Percentiles rank a stretch among this genome's conserved stretches.
These are phyloP conservation scores for Lolium multiflorum DNA, from an alignment of 176 grass and related monocot species.

Conservation along the genomic window DNA sequence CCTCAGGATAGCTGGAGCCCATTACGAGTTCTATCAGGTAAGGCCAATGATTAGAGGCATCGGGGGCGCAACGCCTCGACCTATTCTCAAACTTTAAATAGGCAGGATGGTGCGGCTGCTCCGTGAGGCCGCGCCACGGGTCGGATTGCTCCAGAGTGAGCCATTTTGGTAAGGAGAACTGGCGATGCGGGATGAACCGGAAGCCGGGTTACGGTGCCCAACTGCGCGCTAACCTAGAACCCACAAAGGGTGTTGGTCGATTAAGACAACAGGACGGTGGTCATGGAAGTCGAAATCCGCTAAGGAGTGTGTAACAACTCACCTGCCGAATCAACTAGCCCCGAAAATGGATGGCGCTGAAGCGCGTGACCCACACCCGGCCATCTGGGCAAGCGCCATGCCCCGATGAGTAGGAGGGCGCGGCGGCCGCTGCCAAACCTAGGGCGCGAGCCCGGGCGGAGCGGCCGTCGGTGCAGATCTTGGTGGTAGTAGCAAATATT, in stretches of 20 bases:
- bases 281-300: conserved; percentile 10
- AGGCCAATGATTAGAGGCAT: conserved; percentile 91
- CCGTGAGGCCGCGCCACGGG: too few relatives aligned
- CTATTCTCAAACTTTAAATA: too few relatives aligned
- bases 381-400: background rate
- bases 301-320: conserved; percentile 46
- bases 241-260: conserved; percentile 66
- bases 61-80: conserved; percentile 73
- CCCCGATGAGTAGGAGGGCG: background rate
- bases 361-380: conserved; percentile 62
- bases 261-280: conserved; percentile 49
- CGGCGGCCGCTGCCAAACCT: conserved; percentile 40
- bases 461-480: conserved; percentile 71
- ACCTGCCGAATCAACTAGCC: conserved; percentile 85
- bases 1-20: conserved; percentile 78
- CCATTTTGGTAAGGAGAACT: conserved; percentile 68
- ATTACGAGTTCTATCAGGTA: conserved; percentile 71
- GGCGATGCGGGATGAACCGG: conserved; percentile 55
- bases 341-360: conserved; percentile 70
- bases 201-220: conserved; percentile 41
- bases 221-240: conserved; percentile 58
- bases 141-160: too few relatives aligned
- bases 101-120: too few relatives aligned
- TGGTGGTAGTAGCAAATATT: conserved; percentile 92
- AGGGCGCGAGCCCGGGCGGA: conserved; percentile 67